phyloP scores from a whole-genome alignment of 2,329 filamentous ascomycete genomes.

The Escovopsis sp. region DNA sequence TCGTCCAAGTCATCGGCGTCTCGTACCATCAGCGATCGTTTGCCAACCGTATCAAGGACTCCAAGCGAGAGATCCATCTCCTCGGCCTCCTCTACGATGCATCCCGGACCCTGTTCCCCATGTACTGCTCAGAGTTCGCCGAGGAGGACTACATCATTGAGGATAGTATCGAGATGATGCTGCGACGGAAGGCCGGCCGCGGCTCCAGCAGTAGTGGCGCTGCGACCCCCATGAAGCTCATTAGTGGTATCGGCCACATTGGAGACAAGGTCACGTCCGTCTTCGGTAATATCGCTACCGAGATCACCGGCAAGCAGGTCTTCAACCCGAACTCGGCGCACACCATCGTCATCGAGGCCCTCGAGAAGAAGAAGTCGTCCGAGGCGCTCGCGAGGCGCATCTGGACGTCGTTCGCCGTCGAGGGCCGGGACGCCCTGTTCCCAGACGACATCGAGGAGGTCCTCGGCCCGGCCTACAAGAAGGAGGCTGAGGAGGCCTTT shows the following conservation, averaged over 20 bases:
- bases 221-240: slow-evolving; percentile 62
- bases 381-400: slow-evolving; percentile 89
- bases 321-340: slow-evolving; percentile 88
- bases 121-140: slow-evolving; percentile 79
- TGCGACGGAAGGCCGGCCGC: slow-evolving; percentile 36
- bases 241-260: slow-evolving; percentile 63
- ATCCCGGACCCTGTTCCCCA: slow-evolving; percentile 75
- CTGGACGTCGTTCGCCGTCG: slow-evolving; percentile 96
- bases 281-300: slow-evolving; percentile 84
- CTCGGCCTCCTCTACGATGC: slow-evolving; percentile 81
- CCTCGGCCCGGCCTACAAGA: slow-evolving; percentile 56
- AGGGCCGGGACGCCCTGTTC: slow-evolving; percentile 68
- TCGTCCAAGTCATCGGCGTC: slow-evolving; percentile 73
- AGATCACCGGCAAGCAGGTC: slow-evolving; percentile 89
- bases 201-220: slow-evolving; percentile 39
- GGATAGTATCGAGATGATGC: slow-evolving; percentile 60
- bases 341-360: slow-evolving; percentile 74
- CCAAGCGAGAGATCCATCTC: slow-evolving; percentile 72
- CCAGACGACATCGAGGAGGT: slow-evolving; percentile 78
- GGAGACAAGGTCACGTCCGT: slow-evolving; percentile 89
- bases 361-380: slow-evolving; percentile 70
- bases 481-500: slow-evolving; percentile 80
- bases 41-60: slow-evolving; percentile 69
- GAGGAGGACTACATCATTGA: slow-evolving; percentile 90
- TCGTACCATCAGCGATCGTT: slow-evolving; percentile 78